phyloP scores from a whole-genome alignment of 768 basidiomycete genomes.

The Brasilioporus rufonigricans region DNA sequence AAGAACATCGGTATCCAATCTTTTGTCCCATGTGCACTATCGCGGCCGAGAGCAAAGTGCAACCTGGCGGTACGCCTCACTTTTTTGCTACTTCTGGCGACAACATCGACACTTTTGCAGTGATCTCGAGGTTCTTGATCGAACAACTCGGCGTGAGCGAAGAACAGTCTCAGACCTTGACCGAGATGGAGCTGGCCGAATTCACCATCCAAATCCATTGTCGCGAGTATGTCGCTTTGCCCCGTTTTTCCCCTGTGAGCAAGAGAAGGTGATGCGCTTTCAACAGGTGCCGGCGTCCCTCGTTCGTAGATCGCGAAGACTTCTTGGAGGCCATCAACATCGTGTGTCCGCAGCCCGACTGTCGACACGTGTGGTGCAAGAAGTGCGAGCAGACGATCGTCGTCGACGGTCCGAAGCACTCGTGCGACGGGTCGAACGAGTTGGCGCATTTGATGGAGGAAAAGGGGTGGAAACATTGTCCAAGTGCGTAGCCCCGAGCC shows the following conservation, averaged over 20 bases:
- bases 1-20: conserved; percentile 56
- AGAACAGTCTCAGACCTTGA: conserved; percentile 38
- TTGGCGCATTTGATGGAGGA: conserved; percentile 49
- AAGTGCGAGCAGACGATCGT: conserved; percentile 45
- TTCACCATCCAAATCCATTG: conserved; percentile 48
- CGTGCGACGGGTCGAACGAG: conserved; percentile 59
- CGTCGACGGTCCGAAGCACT: conserved; percentile 42
- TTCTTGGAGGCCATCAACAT: conserved; percentile 40
- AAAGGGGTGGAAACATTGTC: conserved; percentile 65
- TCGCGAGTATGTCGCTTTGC: conserved; percentile 38
- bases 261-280: not conserved
- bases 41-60: conserved; percentile 20
- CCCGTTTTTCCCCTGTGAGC: not conserved
- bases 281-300: conserved; percentile 46
- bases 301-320: conserved; percentile 51
- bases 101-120: conserved; percentile 23
- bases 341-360: conserved; percentile 47
- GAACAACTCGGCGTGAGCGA: conserved; percentile 46
- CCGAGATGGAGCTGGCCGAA: conserved; percentile 45
- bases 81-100: not conserved
- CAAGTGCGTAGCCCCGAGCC: conserved; percentile 36
- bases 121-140: conserved; percentile 39
- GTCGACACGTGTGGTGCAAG: conserved; percentile 60
- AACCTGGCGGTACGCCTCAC: conserved; percentile 33
- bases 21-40: conserved; percentile 55